A percentile compares a stretch with the other conserved stretches of the same genome.
These are phyloP conservation scores for Ceratocystis smalleyi DNA, from an alignment of 2,329 filamentous ascomycete species.

Conservation along the genomic window DNA sequence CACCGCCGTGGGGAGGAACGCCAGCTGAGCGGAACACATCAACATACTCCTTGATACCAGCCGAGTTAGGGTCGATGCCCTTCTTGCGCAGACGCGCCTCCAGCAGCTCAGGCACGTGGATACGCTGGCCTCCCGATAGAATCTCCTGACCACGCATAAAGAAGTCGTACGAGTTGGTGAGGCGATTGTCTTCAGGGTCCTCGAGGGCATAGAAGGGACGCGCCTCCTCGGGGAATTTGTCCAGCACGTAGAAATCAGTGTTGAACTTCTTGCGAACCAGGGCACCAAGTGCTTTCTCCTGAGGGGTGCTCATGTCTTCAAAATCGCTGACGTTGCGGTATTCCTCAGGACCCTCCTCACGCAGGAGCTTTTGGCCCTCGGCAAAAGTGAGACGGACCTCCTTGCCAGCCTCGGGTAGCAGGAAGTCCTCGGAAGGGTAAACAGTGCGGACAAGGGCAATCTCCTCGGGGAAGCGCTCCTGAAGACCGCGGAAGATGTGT, in stretches of 20 bases:
- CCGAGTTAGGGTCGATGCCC: constrained; percentile 61
- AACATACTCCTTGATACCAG: constrained; percentile 78
- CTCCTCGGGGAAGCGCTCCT: constrained; percentile 50
- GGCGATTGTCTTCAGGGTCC: constrained; percentile 47
- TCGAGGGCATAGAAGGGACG: constrained; percentile 88
- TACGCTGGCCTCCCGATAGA: constrained; percentile 79
- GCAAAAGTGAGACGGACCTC: constrained; percentile 63
- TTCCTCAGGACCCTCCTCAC: constrained; percentile 55
- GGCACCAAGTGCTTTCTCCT: constrained; percentile 77
- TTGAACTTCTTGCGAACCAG: constrained; percentile 77
- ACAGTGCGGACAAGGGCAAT: constrained; percentile 56
- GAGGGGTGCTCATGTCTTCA: constrained; percentile 65
- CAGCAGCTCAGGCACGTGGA: constrained; percentile 63
- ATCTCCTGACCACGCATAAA: constrained; percentile 91
- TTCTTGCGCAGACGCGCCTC: constrained; percentile 61
- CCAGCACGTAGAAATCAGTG: constrained; percentile 91
- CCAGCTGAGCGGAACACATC: constrained; percentile 67
- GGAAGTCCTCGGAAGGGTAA: constrained; percentile 64
- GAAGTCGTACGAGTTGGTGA: constrained; percentile 62
- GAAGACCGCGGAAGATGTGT: constrained; percentile 62
- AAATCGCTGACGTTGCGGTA: constrained; percentile 54
- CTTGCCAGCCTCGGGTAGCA: constrained; percentile 58
- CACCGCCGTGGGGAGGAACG: constrained; percentile 78
- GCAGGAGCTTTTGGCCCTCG: constrained; percentile 62
- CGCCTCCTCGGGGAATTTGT: constrained; percentile 83